Percentiles rank a stretch among this genome's conserved stretches.
phyloP scores from a whole-genome alignment of 192 early-diverging fungal species.

The Phlyctochytrium planicorne region DNA sequence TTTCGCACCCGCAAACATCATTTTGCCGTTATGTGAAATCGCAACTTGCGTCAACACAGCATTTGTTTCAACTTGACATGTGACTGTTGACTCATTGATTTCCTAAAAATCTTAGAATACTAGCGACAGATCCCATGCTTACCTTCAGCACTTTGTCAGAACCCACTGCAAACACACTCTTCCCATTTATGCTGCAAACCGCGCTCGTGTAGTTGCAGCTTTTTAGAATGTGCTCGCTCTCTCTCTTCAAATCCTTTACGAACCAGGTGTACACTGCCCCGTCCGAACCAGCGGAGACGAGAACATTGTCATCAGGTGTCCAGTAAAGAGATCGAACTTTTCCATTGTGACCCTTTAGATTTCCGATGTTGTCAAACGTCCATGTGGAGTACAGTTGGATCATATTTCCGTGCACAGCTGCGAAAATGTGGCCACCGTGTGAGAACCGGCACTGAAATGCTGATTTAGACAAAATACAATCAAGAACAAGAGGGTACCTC shows the following conservation, averaged over 20 bases:
- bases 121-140: conserved; percentile 3
- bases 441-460: conserved; percentile 48
- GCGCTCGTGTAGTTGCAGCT: conserved; percentile 47
- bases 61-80: conserved; percentile 43
- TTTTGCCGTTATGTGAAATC: conserved; percentile 47
- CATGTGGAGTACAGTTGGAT: conserved; percentile 54
- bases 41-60: conserved; percentile 50
- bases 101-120: conserved; percentile 28
- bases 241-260: conserved; percentile 43
- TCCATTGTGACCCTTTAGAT: conserved; percentile 59
- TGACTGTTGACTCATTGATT: conserved; percentile 55
- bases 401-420: conserved; percentile 52
- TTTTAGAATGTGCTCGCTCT: conserved; percentile 58
- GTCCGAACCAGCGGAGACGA: conserved; percentile 56
- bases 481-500: conserved; percentile 40
- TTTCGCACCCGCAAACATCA: conserved; percentile 59
- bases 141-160: conserved; percentile 55
- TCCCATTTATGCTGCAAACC: conserved; percentile 40
- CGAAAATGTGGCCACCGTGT: conserved; percentile 57
- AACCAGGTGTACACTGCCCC: conserved; percentile 61
- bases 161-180: conserved; percentile 53
- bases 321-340: conserved; percentile 51
- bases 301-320: conserved; percentile 48
- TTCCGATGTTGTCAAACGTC: conserved; percentile 54
- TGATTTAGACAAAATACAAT: conserved; percentile 9